These are phyloP conservation scores for Dionaea muscipula DNA, from an alignment of 179 eudicot species.

Conservation along the genomic window DNA sequence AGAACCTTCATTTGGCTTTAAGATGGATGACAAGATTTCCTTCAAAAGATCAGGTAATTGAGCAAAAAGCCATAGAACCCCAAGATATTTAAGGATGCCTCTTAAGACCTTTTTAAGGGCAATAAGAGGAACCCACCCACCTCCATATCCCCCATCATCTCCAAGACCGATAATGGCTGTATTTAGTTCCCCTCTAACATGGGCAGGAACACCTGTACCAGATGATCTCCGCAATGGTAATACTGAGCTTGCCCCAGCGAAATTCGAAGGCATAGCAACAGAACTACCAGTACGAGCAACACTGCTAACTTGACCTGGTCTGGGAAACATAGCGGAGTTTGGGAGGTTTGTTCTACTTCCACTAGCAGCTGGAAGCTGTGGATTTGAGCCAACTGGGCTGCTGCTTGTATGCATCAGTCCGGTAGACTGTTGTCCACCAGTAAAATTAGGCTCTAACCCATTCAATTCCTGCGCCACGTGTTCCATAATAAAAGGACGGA, in stretches of 20 bases:
- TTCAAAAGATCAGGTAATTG: conserved; percentile 90
- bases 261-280: conserved; percentile 37
- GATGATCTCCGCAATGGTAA: conserved; percentile 62
- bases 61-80: conserved; percentile 95
- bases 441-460: conserved; percentile 76
- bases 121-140: conserved; percentile 99
- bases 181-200: conserved; percentile 89
- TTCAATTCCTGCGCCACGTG: conserved; percentile 98
- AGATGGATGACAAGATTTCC: conserved; percentile 85
- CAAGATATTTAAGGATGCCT: conserved; percentile 89
- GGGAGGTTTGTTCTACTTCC: conserved; percentile 49
- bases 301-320: conserved; percentile 49
- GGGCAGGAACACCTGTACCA: conserved; percentile 82
- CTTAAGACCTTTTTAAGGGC: conserved; percentile 96
- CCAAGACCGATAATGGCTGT: conserved; percentile 98
- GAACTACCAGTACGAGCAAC: conserved; percentile 52
- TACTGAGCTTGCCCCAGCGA: conserved; percentile 35
- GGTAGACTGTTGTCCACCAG: conserved; percentile 49
- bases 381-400: conserved; percentile 32
- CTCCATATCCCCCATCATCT: conserved; percentile 99
- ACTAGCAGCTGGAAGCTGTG: conserved; percentile 34
- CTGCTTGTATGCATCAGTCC: conserved; percentile 32
- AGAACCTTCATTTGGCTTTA: conserved; percentile 93
- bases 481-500: conserved; percentile 98
- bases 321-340: conserved; percentile 37